Evolutionary conservation across 768 basidiomycete species (phyloP).

Genomic region (Termitomyces sp.): DNA sequence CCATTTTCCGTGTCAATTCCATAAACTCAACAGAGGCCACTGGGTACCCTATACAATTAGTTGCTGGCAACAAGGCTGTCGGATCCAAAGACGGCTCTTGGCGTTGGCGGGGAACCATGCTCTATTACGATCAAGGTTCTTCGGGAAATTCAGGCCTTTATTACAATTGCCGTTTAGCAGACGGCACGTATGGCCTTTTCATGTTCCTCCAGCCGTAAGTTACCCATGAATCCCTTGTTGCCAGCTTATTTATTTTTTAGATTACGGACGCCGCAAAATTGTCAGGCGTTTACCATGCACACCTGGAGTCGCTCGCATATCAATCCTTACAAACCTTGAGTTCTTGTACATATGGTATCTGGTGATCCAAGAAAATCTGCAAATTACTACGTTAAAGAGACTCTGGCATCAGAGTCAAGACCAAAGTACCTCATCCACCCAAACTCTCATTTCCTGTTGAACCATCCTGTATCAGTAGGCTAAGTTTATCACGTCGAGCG

Average conservation of each 20-base stretch:
- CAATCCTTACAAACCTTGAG: slow-evolving; percentile 5
- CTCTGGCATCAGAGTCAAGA: not conserved
- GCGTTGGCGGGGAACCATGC: slow-evolving; percentile 52
- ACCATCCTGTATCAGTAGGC: too few species aligned
- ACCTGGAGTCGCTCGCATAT: slow-evolving; percentile 12
- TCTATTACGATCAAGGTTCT: slow-evolving; percentile 42
- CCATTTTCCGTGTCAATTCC: slow-evolving; percentile 49
- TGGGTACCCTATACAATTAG: slow-evolving; percentile 43
- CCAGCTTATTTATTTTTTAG: slow-evolving; percentile 15
- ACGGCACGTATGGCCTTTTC: slow-evolving; percentile 39
- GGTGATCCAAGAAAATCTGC: not conserved
- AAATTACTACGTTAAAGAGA: not conserved
- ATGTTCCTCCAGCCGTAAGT: slow-evolving; percentile 43
- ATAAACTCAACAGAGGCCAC: slow-evolving; percentile 41
- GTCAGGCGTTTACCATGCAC: slow-evolving; percentile 12
- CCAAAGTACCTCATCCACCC: too few species aligned
- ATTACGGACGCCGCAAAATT: slow-evolving; percentile 25
- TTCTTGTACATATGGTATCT: not conserved
- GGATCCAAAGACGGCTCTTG: slow-evolving; percentile 41
- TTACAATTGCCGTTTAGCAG: slow-evolving; percentile 31
- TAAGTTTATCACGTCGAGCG: too few species aligned
- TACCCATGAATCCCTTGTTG: not conserved
- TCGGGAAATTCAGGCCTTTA: slow-evolving; percentile 39
- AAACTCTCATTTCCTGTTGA: too few species aligned
- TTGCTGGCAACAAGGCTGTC: slow-evolving; percentile 29